Base-by-base conservation (phyloP, 805 yeast species). In the Zygoascus bituminiphila region DNA sequence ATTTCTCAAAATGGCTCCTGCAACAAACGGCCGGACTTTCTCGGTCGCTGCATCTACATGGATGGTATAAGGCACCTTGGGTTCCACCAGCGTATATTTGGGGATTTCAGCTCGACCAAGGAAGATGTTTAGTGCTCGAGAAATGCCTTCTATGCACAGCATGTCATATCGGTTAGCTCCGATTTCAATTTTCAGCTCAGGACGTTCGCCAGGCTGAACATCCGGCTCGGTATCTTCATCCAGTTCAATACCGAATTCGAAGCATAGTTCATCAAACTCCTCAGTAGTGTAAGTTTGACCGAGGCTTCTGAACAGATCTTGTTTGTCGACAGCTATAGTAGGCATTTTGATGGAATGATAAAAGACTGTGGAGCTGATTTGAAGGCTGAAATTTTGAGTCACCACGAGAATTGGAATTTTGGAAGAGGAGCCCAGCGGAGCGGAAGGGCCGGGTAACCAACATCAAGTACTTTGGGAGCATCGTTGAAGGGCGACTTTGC, bases 161-260 rank as follows among this genome's bases (percentile, higher is more conserved):
- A 93, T 81, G 67, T 93, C 99, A 64, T 93, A 94, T 33, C 99
- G 84, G 72, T 93, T 93, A 54, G 99, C 99, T 50, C 96, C 97
- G 55, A 94, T 82, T 68, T 93, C 99, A 62, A 93, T 88, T 71
- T 93, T 93, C 61, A 87, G 76, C 69, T 91, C 94, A n/a, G 99
- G 97, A 67, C 96, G 82, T 68, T 87, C 95, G 63, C 91, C 98
- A 14, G 41, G 41, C 20, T 15, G 42, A 63, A 89, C 96, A 49
- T 88, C 74, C 43, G 77, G 81, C 33, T 84, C 87, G 63, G 95
- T 88, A 67, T 94, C 98, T 71, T 94, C 99, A 66, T 93, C 99
- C 53, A 93, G 77, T 72, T 93, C 99, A 57, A 93, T 81, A 60
- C 99, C 99, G 59, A 89, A 93, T 63, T 91, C 94, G 73, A 93